Evolutionary conservation across 1,284 basidiomycete genomes (phyloP).

Genomic region (Golubevia pallescens): DNA sequence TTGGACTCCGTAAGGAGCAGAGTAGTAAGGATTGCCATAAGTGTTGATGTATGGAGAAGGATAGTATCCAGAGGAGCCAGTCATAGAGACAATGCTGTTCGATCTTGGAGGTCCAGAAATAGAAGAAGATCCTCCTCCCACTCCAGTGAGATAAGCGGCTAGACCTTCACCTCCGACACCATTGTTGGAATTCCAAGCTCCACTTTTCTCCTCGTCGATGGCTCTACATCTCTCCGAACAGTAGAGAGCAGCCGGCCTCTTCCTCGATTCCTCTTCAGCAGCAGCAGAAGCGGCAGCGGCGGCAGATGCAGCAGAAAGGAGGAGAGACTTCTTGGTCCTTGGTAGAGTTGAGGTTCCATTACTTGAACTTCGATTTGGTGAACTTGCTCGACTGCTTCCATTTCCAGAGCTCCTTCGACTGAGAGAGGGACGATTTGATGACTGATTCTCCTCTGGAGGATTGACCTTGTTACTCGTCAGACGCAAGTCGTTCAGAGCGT

Average conservation of each 20-base stretch:
- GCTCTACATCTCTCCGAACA: slow-evolving; percentile 49
- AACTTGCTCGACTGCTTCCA: slow-evolving; percentile 8
- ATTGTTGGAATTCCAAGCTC: not conserved
- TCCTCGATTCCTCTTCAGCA: slow-evolving; percentile 6
- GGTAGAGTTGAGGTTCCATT: slow-evolving; percentile 6
- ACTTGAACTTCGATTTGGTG: slow-evolving; percentile 3
- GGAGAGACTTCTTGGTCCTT: slow-evolving; percentile 16
- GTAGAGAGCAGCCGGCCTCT: slow-evolving; percentile 36
- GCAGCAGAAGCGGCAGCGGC: too few species aligned
- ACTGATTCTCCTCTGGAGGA: slow-evolving; percentile 14
- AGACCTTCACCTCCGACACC: not conserved
- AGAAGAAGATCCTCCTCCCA: not conserved
- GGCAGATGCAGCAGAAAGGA: not conserved
- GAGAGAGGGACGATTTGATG: slow-evolving; percentile 21
- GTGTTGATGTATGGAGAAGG: not conserved
- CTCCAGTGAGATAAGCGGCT: not conserved
- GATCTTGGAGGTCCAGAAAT: not conserved
- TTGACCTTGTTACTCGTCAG: slow-evolving; percentile 46
- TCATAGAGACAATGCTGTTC: not conserved
- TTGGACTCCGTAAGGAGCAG: slow-evolving; percentile 2
- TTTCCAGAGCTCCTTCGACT: slow-evolving; percentile 22
- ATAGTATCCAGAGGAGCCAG: not conserved
- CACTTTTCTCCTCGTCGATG: slow-evolving; percentile 38
- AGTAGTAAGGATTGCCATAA: not conserved
- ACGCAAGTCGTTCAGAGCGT: slow-evolving; percentile 49